Evolutionary conservation across 2,329 filamentous ascomycete genomes (phyloP).

Genomic region (Raffaelea arxii): DNA sequence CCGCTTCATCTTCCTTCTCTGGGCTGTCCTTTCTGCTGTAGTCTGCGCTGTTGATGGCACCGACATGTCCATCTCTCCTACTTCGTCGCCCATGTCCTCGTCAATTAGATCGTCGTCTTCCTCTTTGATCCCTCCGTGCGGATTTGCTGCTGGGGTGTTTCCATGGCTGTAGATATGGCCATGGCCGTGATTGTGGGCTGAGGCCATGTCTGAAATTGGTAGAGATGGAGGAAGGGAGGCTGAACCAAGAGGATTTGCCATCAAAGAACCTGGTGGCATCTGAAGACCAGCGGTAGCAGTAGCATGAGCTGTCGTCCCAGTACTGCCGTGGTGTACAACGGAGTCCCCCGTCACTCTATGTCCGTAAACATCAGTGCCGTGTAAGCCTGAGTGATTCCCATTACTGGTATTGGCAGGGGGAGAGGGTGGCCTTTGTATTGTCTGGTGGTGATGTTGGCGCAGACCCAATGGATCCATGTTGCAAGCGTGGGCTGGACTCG

Average conservation of each 20-base stretch:
- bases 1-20: slow-evolving; percentile 63
- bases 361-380: slow-evolving; percentile 21
- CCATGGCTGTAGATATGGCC: not conserved
- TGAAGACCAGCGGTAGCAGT: not conserved
- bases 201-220: slow-evolving; percentile 22
- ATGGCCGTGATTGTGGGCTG: slow-evolving; percentile 21
- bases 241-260: slow-evolving; percentile 23
- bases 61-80: slow-evolving; percentile 28
- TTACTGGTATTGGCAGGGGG: not conserved
- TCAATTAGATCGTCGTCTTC: slow-evolving; percentile 44
- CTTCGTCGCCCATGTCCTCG: slow-evolving; percentile 47
- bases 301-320: too few species aligned
- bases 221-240: slow-evolving; percentile 25
- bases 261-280: not conserved
- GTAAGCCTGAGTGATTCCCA: slow-evolving; percentile 17
- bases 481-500: slow-evolving; percentile 22
- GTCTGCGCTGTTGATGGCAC: slow-evolving; percentile 35
- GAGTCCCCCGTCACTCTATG: slow-evolving; percentile 25
- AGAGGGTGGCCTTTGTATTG: slow-evolving; percentile 23
- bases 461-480: slow-evolving; percentile 30
- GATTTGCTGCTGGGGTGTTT: slow-evolving; percentile 16
- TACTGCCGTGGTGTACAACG: slow-evolving; percentile 2
- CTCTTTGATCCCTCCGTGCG: slow-evolving; percentile 31
- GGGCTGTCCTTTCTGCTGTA: slow-evolving; percentile 46
- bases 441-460: slow-evolving; percentile 26